phyloP scores from a whole-genome alignment of 2,329 filamentous ascomycete species.

The Talaromyces sp. region DNA sequence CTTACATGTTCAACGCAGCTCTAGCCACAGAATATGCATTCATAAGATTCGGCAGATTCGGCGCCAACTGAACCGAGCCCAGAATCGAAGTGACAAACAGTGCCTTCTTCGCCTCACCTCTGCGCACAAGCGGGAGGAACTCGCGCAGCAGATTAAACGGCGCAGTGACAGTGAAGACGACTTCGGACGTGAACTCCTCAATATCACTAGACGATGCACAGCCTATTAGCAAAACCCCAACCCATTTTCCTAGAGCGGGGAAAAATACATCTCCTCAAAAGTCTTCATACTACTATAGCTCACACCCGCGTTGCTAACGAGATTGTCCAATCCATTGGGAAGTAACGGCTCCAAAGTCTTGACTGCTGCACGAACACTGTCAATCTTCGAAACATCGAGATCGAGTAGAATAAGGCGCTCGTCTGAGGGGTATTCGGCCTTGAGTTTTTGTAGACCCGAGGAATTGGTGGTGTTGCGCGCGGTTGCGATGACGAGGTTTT shows the following conservation, averaged over 20 bases:
- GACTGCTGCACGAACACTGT: conserved; percentile 1
- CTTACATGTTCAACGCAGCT: conserved; percentile 11
- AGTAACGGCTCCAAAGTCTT: background rate
- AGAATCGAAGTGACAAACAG: conserved; percentile 41
- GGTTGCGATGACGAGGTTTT: conserved; percentile 12
- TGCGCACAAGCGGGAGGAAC: conserved; percentile 35
- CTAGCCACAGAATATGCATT: conserved; percentile 6
- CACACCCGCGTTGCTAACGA: background rate
- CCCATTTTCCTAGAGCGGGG: too few species aligned
- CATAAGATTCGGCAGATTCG: background rate
- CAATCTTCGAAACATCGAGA: conserved; percentile 1
- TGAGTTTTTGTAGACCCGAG: conserved; percentile 3
- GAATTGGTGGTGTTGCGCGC: conserved; percentile 1
- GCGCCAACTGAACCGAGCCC: conserved; percentile 37
- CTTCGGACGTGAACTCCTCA: background rate
- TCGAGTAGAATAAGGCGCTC: conserved; percentile 5
- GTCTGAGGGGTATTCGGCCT: background rate
- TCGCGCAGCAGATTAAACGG: conserved; percentile 27
- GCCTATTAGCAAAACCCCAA: background rate
- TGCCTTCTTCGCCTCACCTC: conserved; percentile 41
- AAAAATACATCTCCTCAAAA: background rate
- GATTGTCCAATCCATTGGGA: conserved; percentile 4
- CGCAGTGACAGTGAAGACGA: conserved; percentile 32
- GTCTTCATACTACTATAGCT: background rate
- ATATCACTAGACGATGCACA: background rate